These are phyloP conservation scores for Cadophora sp. DNA, from an alignment of 2,329 filamentous ascomycete genomes.

Conservation along the genomic window DNA sequence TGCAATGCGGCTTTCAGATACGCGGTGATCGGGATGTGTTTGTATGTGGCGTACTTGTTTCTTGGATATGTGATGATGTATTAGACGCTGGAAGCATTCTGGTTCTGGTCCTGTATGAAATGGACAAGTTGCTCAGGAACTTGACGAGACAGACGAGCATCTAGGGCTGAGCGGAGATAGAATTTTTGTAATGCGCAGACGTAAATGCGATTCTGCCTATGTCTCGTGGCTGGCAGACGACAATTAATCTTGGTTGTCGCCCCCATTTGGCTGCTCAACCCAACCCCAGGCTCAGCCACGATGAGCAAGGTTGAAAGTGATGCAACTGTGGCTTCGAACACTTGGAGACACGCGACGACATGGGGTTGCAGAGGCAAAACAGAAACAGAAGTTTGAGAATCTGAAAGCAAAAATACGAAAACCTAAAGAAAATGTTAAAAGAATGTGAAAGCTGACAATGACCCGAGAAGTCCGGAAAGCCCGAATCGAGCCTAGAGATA, in stretches of 20 bases:
- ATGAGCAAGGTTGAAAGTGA: no score
- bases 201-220: background rate
- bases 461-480: background rate
- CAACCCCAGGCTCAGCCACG: no score
- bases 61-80: constrained; percentile 12
- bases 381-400: background rate
- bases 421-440: background rate
- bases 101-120: background rate
- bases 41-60: constrained; percentile 1
- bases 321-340: no score
- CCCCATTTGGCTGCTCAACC: background rate
- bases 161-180: background rate
- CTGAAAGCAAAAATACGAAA: background rate
- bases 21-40: constrained; percentile 13
- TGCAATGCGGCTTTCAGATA: constrained; percentile 49
- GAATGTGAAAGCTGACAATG: background rate
- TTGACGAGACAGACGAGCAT: background rate
- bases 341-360: background rate
- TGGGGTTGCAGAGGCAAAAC: background rate
- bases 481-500: background rate
- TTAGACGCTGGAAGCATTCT: background rate
- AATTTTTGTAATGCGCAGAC: background rate
- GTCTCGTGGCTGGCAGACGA: background rate
- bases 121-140: background rate
- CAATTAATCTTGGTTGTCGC: background rate